A percentile compares a stretch with the other conserved stretches of the same genome.
Evolutionary conservation across 2,329 filamentous ascomycete genomes (phyloP).

Genomic region (Myriosclerotinia duriaeana): DNA sequence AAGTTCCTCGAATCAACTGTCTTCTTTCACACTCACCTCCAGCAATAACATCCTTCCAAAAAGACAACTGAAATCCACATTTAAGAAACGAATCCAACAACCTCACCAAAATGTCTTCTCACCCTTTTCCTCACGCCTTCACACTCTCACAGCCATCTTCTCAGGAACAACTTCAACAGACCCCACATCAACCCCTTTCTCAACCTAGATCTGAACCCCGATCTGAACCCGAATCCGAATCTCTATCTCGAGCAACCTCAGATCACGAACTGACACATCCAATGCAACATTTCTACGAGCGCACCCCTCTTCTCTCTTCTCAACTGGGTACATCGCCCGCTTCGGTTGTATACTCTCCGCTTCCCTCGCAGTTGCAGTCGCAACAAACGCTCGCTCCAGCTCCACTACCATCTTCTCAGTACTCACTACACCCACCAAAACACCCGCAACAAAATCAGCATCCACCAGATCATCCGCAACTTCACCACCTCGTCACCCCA

Average conservation of each 20-base stretch:
- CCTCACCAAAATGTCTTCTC: background rate
- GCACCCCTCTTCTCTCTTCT: background rate
- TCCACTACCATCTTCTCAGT: background rate
- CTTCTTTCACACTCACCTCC: background rate
- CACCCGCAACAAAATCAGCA: background rate
- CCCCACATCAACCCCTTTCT: background rate
- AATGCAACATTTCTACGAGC: background rate
- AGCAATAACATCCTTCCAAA: background rate
- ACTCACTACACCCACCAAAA: background rate
- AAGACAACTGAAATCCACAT: background rate
- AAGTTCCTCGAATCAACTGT: background rate
- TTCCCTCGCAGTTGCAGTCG: background rate
- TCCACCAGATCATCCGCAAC: background rate
- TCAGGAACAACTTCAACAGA: background rate
- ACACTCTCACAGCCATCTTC: background rate
- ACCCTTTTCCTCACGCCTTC: background rate
- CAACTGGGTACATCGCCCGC: conserved; percentile 1
- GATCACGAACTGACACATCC: background rate
- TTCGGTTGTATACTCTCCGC: conserved; percentile 12
- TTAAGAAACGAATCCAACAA: background rate
- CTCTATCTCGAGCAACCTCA: background rate
- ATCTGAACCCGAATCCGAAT: background rate
- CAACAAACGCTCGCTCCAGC: background rate
- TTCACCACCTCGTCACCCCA: background rate
- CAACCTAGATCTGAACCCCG: background rate